phyloP scores from a whole-genome alignment of 108 stramenopile species.

The Skeletonema marinoi region DNA sequence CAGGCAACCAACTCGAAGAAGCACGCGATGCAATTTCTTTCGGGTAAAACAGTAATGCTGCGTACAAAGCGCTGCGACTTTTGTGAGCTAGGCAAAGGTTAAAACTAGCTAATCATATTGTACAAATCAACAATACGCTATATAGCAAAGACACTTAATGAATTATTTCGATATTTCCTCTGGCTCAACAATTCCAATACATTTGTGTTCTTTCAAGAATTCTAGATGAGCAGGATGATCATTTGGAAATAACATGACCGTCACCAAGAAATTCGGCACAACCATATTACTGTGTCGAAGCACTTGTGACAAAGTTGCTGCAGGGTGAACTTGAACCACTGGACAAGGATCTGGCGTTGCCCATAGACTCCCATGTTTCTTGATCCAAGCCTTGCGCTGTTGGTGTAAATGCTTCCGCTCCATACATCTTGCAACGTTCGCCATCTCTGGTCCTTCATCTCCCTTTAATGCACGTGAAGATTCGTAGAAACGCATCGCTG shows the following conservation, averaged over 20 bases:
- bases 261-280: constrained; percentile 86
- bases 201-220: constrained; percentile 81
- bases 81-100: neutral
- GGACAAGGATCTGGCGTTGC: constrained; percentile 67
- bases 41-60: constrained; percentile 35
- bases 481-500: constrained; percentile 87
- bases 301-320: constrained; percentile 62
- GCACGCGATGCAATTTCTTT: constrained; percentile 73
- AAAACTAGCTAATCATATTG: neutral
- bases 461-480: constrained; percentile 85
- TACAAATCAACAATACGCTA: too few relatives aligned
- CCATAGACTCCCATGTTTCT: constrained; percentile 80
- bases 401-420: constrained; percentile 82
- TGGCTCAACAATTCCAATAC: constrained; percentile 76
- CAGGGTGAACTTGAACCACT: constrained; percentile 86
- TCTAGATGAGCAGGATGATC: constrained; percentile 86
- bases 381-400: constrained; percentile 85
- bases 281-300: constrained; percentile 70
- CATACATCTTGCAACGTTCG: constrained; percentile 66
- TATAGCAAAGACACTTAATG: neutral
- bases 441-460: constrained; percentile 87
- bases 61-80: neutral
- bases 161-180: constrained; percentile 4
- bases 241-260: constrained; percentile 79
- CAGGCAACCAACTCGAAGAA: constrained; percentile 61